Evolutionary conservation across 495 filamentous ascomycete species (phyloP).

Genomic region (Aspergillus cristatus): DNA sequence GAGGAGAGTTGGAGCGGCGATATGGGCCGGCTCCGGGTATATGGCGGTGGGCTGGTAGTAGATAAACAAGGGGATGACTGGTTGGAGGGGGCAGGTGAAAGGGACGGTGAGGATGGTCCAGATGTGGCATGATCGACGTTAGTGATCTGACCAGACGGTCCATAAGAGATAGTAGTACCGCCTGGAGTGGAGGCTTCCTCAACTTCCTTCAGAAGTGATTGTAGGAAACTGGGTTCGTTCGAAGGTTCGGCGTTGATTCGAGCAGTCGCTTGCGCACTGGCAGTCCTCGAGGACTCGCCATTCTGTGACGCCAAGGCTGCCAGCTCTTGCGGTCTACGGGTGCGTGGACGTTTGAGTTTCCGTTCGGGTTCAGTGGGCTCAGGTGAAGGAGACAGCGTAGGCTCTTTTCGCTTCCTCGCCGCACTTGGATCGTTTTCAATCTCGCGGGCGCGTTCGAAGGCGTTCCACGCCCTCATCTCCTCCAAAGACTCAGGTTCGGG

Average conservation of each 20-base stretch:
- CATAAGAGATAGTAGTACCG: slow-evolving; percentile 36
- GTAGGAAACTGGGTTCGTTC: slow-evolving; percentile 58
- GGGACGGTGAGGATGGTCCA: slow-evolving; percentile 58
- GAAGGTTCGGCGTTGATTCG: slow-evolving; percentile 24
- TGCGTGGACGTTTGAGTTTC: slow-evolving; percentile 78
- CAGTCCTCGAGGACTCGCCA: slow-evolving; percentile 37
- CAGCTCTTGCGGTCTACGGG: slow-evolving; percentile 44
- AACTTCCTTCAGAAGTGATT: slow-evolving; percentile 78
- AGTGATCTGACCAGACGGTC: slow-evolving; percentile 35
- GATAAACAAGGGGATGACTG: slow-evolving; percentile 59
- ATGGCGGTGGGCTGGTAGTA: slow-evolving; percentile 64
- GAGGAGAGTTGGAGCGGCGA: slow-evolving; percentile 65
- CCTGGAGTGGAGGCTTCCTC: slow-evolving; percentile 56
- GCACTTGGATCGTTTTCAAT: slow-evolving; percentile 45
- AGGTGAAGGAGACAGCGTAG: slow-evolving; percentile 58
- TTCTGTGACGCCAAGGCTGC: slow-evolving; percentile 33
- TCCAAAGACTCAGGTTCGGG: slow-evolving; percentile 63
- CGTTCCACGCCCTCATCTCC: slow-evolving; percentile 80
- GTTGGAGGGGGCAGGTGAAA: slow-evolving; percentile 61
- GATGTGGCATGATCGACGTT: slow-evolving; percentile 41
- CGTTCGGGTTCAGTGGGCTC: slow-evolving; percentile 58
- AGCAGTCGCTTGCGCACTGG: slow-evolving; percentile 18
- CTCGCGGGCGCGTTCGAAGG: slow-evolving; percentile 73
- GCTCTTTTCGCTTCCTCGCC: slow-evolving; percentile 69
- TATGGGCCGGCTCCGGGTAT: slow-evolving; percentile 48